phyloP scores from a whole-genome alignment of 768 basidiomycete species.

The Porphyrellus cyaneotinctus region DNA sequence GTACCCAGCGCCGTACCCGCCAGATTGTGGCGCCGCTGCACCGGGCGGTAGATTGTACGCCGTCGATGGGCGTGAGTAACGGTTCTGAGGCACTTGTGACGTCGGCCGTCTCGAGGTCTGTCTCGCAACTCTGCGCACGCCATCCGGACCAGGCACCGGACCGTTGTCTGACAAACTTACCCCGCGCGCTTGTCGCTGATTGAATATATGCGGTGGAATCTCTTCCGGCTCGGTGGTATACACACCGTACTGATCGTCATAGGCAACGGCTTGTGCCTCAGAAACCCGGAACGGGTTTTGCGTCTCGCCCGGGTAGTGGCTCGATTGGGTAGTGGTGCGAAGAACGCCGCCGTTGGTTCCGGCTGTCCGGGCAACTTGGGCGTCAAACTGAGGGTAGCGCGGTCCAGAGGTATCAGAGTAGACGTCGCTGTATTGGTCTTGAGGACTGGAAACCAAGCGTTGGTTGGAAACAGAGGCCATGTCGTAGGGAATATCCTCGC shows the following conservation, averaged over 20 bases:
- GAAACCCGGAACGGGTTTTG: slow-evolving; percentile 57
- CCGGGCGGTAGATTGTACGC: slow-evolving; percentile 63
- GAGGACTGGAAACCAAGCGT: slow-evolving; percentile 37
- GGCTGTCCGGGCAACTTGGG: slow-evolving; percentile 38
- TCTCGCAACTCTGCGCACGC: slow-evolving; percentile 76
- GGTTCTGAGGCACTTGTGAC: slow-evolving; percentile 60
- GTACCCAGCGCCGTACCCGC: slow-evolving; percentile 14
- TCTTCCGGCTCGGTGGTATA: slow-evolving; percentile 39
- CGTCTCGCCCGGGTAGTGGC: slow-evolving; percentile 43
- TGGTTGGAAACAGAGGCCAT: slow-evolving; percentile 40
- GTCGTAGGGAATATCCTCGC: slow-evolving; percentile 37
- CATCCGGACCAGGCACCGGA: slow-evolving; percentile 73
- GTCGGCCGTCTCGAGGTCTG: slow-evolving; percentile 51
- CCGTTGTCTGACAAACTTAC: slow-evolving; percentile 80
- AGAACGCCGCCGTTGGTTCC: slow-evolving; percentile 37
- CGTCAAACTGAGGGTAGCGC: slow-evolving; percentile 35
- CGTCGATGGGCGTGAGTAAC: slow-evolving; percentile 64
- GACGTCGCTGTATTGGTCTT: slow-evolving; percentile 31
- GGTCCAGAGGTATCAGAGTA: slow-evolving; percentile 17
- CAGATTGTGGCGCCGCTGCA: slow-evolving; percentile 60
- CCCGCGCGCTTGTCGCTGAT: slow-evolving; percentile 45
- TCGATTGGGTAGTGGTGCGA: slow-evolving; percentile 36
- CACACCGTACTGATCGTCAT: slow-evolving; percentile 35
- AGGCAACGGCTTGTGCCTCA: slow-evolving; percentile 38
- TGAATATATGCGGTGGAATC: slow-evolving; percentile 12